Evolutionary conservation across 257 asterid species (phyloP).

Genomic region (Solanum medicagineum): DNA sequence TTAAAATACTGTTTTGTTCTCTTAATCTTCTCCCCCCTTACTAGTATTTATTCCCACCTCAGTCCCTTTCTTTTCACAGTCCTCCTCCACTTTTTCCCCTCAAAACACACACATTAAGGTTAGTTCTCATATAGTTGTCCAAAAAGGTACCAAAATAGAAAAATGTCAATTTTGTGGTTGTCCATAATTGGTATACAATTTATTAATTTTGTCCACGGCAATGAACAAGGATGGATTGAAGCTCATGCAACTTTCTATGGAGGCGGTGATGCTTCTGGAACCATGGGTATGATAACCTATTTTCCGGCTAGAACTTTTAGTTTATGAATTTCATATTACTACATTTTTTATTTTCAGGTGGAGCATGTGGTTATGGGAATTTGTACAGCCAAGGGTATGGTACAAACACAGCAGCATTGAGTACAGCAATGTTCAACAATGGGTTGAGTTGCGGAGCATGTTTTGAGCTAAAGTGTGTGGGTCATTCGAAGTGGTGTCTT

Average conservation of each 20-base stretch:
- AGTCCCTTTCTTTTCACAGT: neutral
- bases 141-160: neutral
- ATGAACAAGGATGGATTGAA: conserved; percentile 38
- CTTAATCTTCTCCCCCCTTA: neutral
- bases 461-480: conserved; percentile 23
- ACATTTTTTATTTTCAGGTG: conserved; percentile 4
- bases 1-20: neutral
- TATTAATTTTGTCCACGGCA: conserved; percentile 9
- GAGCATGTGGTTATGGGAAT: conserved; percentile 41
- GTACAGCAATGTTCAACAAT: conserved; percentile 25
- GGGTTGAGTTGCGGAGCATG: conserved; percentile 34
- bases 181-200: neutral
- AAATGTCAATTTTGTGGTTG: neutral
- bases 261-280: conserved; percentile 56
- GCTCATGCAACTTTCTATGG: conserved; percentile 68
- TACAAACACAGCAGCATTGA: conserved; percentile 26
- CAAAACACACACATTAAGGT: neutral
- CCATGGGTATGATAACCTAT: conserved; percentile 28
- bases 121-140: neutral
- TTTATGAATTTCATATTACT: neutral
- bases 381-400: conserved; percentile 36
- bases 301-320: neutral
- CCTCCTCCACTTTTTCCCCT: neutral
- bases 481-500: conserved; percentile 13
- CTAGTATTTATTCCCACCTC: neutral